Base-by-base conservation (phyloP, 2,329 filamentous ascomycete genomes). In the Claviceps purpurea region DNA sequence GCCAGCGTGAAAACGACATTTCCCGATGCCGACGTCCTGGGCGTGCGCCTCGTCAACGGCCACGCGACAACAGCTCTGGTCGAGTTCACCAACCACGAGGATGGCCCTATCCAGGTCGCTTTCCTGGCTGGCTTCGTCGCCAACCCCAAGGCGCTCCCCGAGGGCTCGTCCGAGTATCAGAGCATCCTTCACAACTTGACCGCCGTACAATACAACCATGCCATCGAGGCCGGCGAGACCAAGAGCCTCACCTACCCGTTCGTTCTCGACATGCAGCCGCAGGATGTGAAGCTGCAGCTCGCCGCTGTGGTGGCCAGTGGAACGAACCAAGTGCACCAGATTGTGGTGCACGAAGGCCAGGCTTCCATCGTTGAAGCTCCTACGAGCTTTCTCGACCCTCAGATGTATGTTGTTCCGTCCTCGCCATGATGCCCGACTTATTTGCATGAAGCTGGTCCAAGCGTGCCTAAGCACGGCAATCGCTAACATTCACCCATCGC, bases 11-110 rank as follows among this genome's bases (percentile, higher is more conserved):
- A 77, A 58, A 77, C 84, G 54, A 75, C 74, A 67, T 79, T 82
- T 73, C 71, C 79, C 70, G 74, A 84, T 64, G 67, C 83, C 73
- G 88, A 94, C 73, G 84, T 95, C 70, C 93, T 96, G 61, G 93
- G 91, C 62, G 82, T 97, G 61, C 95, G 95, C 79, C 82, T 97
- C 60, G 80, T 97, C 75, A 98, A 98, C 67, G 89, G 89, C 64
- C 84, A 85, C 58, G 81, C 89, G 43, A 95, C 89, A 57, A 82
- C 87, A 68, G 85, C 89, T 39, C 71, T 94, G 51, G 73, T 98
- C 61, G 82, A 89, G 62, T 76, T 98, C 66, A 79, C 76, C 67
- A 98, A 98, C 75, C 76, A 87, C 56, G 93, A 98, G 71, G 75
- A 79, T 13, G 75, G 76, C 50, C 78, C 89, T 24, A 79, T 98